Evolutionary conservation across 2,329 filamentous ascomycete species (phyloP), one percentile per base, ranked within the genome.

Genomic region (Coniosporium tulheliwenetii): DNA sequence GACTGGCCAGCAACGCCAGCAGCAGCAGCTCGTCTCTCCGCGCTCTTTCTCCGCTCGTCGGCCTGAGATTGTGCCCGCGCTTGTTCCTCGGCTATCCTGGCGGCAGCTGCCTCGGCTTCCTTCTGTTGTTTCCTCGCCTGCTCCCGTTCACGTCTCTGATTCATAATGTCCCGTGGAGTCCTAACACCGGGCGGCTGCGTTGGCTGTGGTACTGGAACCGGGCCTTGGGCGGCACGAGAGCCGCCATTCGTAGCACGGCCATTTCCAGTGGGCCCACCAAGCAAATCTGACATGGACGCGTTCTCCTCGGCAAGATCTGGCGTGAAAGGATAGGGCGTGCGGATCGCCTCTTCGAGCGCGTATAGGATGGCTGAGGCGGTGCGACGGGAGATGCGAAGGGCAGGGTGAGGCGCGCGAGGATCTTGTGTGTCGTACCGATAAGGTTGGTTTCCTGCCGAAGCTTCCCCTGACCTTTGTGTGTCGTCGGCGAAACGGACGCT

Each of bases 331-430:
- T 85, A 74, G 2, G 89, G 86, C 37, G 80, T 75, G 50, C 87
- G 81, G 49, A 96, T 72, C 32, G 85, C 85, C 66, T 93, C 85
- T 67, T 96, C 87, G 43, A 96, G 75, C 32, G 86, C 78, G 67
- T 83, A 96, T 52, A 93, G 79, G 57, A 98, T 87, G 32, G 91
- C 89, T 59, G 82, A 84, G 48, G 85, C 83, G 37, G 85, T 94
- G 48, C 83, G 78, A 51, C 77, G 80, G 38, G 86, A 94, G 59
- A 95, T 79, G 53, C 76, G 77, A 52, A 60, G 72, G 59, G 73
- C 73, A 58, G 64, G 73, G 63, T 57, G 72, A 55, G 54, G 69
- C 50, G 55, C 60, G 43, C 46, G 36, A 15, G 19, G 19, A 26
- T 26, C 19, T 26, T 35, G 12, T 35, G 14, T 5, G 14, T n/a